Percentiles rank a stretch among this genome's conserved stretches.
Evolutionary conservation across 2,329 filamentous ascomycete genomes (phyloP).

Genomic region (Fusarium algeriense): DNA sequence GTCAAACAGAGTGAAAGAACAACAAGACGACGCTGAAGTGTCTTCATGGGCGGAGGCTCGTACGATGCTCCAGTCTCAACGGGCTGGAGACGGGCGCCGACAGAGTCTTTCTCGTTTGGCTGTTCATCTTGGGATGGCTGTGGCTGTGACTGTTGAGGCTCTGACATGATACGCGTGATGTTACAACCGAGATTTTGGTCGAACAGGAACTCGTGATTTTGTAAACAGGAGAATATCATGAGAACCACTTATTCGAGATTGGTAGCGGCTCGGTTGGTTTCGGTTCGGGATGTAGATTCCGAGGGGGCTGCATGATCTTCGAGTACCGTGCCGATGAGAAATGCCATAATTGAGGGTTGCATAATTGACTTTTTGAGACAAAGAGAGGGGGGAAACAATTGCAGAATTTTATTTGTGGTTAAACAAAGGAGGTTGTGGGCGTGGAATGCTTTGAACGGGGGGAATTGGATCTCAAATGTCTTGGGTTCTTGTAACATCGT

Average conservation of each 20-base stretch:
- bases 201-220: conserved; percentile 17
- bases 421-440: too few relatives aligned
- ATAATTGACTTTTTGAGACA: background rate
- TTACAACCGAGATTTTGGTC: background rate
- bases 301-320: background rate
- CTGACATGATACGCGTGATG: conserved; percentile 18
- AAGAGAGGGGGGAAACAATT: background rate
- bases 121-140: conserved; percentile 17
- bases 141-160: conserved; percentile 16
- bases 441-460: background rate
- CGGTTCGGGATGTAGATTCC: conserved; percentile 12
- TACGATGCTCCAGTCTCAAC: conserved; percentile 39
- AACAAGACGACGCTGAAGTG: conserved; percentile 38
- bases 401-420: background rate
- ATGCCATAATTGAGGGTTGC: background rate
- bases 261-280: conserved; percentile 12
- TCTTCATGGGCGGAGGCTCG: conserved; percentile 36
- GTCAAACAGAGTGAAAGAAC: conserved; percentile 46
- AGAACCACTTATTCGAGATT: background rate
- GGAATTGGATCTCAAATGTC: too few relatives aligned
- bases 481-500: background rate
- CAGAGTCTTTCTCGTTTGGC: conserved; percentile 9
- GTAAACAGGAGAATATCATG: conserved; percentile 17
- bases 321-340: background rate
- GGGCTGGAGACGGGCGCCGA: conserved; percentile 30